Evolutionary conservation across 768 basidiomycete species (phyloP).

Genomic region (Trametes cingulata): DNA sequence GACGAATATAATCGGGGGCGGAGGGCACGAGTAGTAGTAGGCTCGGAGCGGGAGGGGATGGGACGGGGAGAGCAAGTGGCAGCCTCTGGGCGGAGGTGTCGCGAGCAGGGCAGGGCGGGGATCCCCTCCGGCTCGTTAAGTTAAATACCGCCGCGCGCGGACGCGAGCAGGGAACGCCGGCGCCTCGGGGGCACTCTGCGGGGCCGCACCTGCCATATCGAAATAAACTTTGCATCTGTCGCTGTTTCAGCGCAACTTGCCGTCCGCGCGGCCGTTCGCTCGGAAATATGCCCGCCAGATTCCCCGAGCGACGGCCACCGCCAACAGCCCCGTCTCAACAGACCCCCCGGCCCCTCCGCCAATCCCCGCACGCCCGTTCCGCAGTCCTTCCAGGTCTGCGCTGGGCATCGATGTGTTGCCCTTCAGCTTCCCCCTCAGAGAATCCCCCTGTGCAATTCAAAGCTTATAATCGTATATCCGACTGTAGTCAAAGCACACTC

Average conservation of each 20-base stretch:
- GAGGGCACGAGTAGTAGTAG: not conserved
- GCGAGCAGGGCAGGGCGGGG: slow-evolving; percentile 17
- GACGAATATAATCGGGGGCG: not conserved
- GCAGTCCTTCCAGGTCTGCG: not conserved
- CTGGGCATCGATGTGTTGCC: not conserved
- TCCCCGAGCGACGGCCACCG: slow-evolving; percentile 2
- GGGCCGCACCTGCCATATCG: slow-evolving; percentile 11
- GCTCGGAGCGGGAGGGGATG: not conserved
- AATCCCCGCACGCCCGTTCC: not conserved
- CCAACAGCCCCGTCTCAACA: not conserved
- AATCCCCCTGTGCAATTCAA: not conserved
- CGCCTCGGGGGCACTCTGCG: not conserved
- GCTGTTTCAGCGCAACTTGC: slow-evolving; percentile 24
- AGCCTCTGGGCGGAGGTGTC: slow-evolving; percentile 23
- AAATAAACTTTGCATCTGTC: slow-evolving; percentile 23
- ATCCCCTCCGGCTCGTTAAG: slow-evolving; percentile 18
- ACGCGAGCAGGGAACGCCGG: slow-evolving; percentile 18
- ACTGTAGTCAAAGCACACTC: not conserved
- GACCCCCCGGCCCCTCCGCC: not conserved
- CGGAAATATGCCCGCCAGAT: slow-evolving; percentile 16
- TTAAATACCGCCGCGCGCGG: slow-evolving; percentile 2
- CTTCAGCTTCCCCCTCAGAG: not conserved
- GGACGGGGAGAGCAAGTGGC: slow-evolving; percentile 1
- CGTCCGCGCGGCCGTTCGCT: slow-evolving; percentile 10
- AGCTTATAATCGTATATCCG: not conserved